A percentile compares a stretch with the other conserved stretches of the same genome.
These are phyloP conservation scores for Populus ilicifolia DNA, from an alignment of 345 rosid genomes.

Conservation along the genomic window DNA sequence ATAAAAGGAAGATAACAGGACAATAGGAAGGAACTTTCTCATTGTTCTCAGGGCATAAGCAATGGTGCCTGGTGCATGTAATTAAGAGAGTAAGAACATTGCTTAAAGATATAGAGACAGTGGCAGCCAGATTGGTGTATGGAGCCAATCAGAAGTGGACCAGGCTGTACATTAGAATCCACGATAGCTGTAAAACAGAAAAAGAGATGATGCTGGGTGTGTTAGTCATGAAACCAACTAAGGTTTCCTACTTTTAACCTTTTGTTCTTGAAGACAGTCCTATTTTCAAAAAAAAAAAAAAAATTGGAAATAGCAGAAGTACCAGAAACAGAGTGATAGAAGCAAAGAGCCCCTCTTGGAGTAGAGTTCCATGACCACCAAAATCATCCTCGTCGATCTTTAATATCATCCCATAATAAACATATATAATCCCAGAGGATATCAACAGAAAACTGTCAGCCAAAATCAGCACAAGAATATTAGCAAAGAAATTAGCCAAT, in stretches of 20 bases:
- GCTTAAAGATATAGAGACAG: neutral
- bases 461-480: slow-evolving; percentile 13
- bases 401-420: slow-evolving; percentile 74
- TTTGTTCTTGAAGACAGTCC: neutral
- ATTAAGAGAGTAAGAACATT: slow-evolving; percentile 1
- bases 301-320: slow-evolving; percentile 12
- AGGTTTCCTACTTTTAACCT: neutral
- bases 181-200: slow-evolving; percentile 66
- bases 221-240: slow-evolving; percentile 15
- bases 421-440: slow-evolving; percentile 72
- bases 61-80: slow-evolving; percentile 24
- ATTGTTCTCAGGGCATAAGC: slow-evolving; percentile 15
- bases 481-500: neutral
- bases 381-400: slow-evolving; percentile 91
- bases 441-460: slow-evolving; percentile 59
- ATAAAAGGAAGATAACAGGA: slow-evolving; percentile 5
- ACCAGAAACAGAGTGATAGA: slow-evolving; percentile 91
- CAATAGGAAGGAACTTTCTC: slow-evolving; percentile 9
- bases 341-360: slow-evolving; percentile 93
- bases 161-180: slow-evolving; percentile 95
- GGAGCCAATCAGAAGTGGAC: slow-evolving; percentile 57
- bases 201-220: slow-evolving; percentile 1
- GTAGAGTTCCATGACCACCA: slow-evolving; percentile 91
- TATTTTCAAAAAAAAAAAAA: neutral
- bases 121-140: slow-evolving; percentile 14